Percentiles rank a stretch among this genome's conserved stretches.
Conservation (phyloP, 2,329 filamentous ascomycete species). For the Immersiporthe knoxdaviesiana region DNA sequence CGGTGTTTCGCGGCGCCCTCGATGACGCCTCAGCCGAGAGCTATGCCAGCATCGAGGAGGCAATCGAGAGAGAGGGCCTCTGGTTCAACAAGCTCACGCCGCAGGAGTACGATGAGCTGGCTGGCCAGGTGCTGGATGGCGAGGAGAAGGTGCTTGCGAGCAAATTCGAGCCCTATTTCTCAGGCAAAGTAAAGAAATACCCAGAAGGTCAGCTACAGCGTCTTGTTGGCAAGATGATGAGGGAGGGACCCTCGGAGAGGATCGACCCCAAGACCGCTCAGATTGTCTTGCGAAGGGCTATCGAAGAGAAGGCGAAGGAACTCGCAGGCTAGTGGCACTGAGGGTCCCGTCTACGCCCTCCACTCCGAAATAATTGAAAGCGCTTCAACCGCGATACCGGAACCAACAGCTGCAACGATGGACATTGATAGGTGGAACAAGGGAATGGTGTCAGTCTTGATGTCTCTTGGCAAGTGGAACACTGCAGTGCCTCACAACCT, state of each 20-base stretch:
- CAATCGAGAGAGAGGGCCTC: slow-evolving; percentile 51
- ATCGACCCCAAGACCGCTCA: slow-evolving; percentile 59
- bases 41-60: slow-evolving; percentile 43
- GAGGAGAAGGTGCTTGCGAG: slow-evolving; percentile 49
- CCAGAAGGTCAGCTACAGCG: slow-evolving; percentile 65
- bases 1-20: slow-evolving; percentile 53
- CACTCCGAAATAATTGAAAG: neutral
- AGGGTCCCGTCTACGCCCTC: neutral
- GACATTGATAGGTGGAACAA: neutral
- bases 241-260: slow-evolving; percentile 54
- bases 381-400: neutral
- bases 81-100: slow-evolving; percentile 58
- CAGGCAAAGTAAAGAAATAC: slow-evolving; percentile 41
- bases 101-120: slow-evolving; percentile 54
- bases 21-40: slow-evolving; percentile 34
- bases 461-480: neutral
- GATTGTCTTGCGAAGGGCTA: slow-evolving; percentile 44
- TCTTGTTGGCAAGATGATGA: slow-evolving; percentile 62
- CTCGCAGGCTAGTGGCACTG: neutral
- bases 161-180: slow-evolving; percentile 47
- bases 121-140: slow-evolving; percentile 46
- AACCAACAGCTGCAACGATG: neutral
- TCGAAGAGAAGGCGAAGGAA: slow-evolving; percentile 33
- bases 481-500: neutral
- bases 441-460: neutral